A percentile compares a stretch with the other conserved stretches of the same genome.
These are phyloP conservation scores for Nigrospora oryzae DNA, from an alignment of 2,329 filamentous ascomycete species.

Conservation along the genomic window DNA sequence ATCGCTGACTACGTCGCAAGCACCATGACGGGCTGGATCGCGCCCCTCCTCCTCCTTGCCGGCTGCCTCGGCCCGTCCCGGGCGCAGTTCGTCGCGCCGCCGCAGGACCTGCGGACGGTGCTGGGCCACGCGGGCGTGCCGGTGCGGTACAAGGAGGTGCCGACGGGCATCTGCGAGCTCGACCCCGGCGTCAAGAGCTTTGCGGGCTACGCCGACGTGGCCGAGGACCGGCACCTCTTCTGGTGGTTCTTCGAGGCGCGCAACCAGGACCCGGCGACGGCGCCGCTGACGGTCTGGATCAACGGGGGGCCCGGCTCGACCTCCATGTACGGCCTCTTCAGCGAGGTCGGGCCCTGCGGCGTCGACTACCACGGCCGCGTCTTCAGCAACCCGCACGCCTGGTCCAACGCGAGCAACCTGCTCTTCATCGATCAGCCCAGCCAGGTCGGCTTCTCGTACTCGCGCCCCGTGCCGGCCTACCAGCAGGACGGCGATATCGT, in stretches of 20 bases:
- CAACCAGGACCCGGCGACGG: constrained; percentile 29
- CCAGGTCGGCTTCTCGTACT: constrained; percentile 48
- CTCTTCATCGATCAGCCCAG: constrained; percentile 54
- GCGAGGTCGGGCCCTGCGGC: constrained; percentile 29
- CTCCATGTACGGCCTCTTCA: constrained; percentile 47
- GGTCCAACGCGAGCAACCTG: constrained; percentile 51
- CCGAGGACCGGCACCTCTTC: constrained; percentile 30
- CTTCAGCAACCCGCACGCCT: constrained; percentile 48
- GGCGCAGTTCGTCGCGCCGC: constrained; percentile 19
- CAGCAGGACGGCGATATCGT: constrained; percentile 23
- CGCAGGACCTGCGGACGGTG: constrained; percentile 14
- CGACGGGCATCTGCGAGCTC: constrained; percentile 34
- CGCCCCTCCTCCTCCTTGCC: background rate
- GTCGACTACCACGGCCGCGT: constrained; percentile 33
- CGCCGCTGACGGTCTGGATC: constrained; percentile 42
- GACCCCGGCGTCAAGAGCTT: constrained; percentile 31
- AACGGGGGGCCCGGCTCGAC: constrained; percentile 44
- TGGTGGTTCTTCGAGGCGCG: constrained; percentile 44
- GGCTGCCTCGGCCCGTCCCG: constrained; percentile 1
- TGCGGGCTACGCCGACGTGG: constrained; percentile 32
- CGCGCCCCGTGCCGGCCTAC: constrained; percentile 20
- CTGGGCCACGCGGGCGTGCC: constrained; percentile 24
- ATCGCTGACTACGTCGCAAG: background rate
- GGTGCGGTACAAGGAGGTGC: constrained; percentile 39
- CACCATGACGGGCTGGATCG: background rate